Base-by-base conservation (phyloP, 148 eudicot species). In the Arctostaphylos glauca region DNA sequence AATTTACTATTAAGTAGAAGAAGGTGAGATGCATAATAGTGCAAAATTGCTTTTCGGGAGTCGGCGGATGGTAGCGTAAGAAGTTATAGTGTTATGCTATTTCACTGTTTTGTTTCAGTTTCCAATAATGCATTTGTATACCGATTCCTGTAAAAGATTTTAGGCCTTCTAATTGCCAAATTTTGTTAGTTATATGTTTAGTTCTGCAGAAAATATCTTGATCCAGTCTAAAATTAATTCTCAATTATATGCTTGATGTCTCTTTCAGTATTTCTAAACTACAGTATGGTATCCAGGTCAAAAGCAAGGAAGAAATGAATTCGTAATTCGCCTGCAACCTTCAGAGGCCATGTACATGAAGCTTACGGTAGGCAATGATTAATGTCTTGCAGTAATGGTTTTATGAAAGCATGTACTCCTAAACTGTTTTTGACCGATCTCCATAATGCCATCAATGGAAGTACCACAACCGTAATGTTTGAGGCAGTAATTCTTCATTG, bases 331-430 rank as follows among this genome's bases (percentile, higher is more conserved):
- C 77, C 90, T 96, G 78, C 98, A 96, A 60, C 98, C 98, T 85
- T 84, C 84, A 59, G 98, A 96, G 88, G 97, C 98, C 77, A 91
- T 96, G 58, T 96, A 96, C 88, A 94, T 96, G 95, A 96, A 96
- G 91, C 96, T 96, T 80, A 96, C 95, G 84, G 98, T 94, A 92
- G 59, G 93, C 81, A 41, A 48, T 82, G 70, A 5, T 67, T 73
- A 25, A 12, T 15, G 43, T 18, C 52, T 3, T 81, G 9, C 19
- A 44, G 46, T 67, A 9, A 15, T 25, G 21, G 43, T 23, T 50
- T 80, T 68, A 3, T 43, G 5, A 68, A 16, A 25, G 62, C 46
- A 49, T 15, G 6, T 31, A 68, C 72, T 47, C 14, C 13, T 8
- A 25, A 25, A 47, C 9, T 48, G 14, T 43, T 60, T 50, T 43